phyloP scores from a whole-genome alignment of 1,139 yeast genomes.

The Pichia sorboxylosa region DNA sequence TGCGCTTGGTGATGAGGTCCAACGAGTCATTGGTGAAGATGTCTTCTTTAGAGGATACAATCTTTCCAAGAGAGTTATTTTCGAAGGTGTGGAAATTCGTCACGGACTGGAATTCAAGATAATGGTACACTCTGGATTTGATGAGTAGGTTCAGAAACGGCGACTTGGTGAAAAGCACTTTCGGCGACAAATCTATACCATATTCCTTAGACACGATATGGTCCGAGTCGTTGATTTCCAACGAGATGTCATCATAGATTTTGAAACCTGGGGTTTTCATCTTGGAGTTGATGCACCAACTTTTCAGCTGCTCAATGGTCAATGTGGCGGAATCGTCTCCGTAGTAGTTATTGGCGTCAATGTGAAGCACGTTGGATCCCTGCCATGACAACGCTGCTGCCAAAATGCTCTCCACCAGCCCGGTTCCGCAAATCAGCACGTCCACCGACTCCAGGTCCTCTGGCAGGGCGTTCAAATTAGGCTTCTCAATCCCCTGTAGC shows the following conservation, averaged over 20 bases:
- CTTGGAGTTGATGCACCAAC: conserved; percentile 62
- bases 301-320: conserved; percentile 71
- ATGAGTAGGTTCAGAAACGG: conserved; percentile 70
- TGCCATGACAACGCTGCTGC: conserved; percentile 97
- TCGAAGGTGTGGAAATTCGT: conserved; percentile 86
- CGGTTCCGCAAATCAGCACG: conserved; percentile 86
- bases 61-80: conserved; percentile 77
- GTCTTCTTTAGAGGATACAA: conserved; percentile 78
- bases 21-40: conserved; percentile 84
- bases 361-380: conserved; percentile 80
- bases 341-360: conserved; percentile 71
- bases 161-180: conserved; percentile 76
- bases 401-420: conserved; percentile 72
- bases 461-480: conserved; percentile 33
- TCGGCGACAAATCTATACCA: conserved; percentile 84
- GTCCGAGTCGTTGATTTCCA: conserved; percentile 46
- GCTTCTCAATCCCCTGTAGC: conserved; percentile 48
- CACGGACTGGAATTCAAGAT: conserved; percentile 83
- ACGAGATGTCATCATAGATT: conserved; percentile 47
- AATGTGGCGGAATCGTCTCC: conserved; percentile 84
- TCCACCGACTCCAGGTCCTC: conserved; percentile 54
- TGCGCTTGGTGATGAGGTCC: conserved; percentile 65
- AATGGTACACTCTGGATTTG: conserved; percentile 78
- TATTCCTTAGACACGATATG: conserved; percentile 58
- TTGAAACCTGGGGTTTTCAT: conserved; percentile 26